Conservation (phyloP, 352 stramenopile genomes). For the Pythium aristosporum region DNA sequence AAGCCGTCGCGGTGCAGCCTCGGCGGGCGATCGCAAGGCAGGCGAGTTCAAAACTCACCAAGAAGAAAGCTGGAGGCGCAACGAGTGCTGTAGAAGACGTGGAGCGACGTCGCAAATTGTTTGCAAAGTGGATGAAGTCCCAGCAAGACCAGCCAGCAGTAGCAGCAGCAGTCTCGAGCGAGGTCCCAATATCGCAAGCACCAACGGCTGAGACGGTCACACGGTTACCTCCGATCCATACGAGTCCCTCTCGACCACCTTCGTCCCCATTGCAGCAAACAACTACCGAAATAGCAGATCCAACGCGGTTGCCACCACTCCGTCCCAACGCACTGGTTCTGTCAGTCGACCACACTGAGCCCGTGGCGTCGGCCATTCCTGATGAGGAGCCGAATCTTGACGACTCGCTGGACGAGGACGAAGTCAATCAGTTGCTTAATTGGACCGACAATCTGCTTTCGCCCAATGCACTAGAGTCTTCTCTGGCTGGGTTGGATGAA, state of each 20-base stretch:
- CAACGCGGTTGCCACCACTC: slow-evolving; percentile 17
- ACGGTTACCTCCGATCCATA: slow-evolving; percentile 3
- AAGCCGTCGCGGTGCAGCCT: background rate
- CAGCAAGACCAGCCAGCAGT: slow-evolving; percentile 10
- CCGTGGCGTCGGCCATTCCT: slow-evolving; percentile 1
- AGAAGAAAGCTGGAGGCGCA: slow-evolving; percentile 34
- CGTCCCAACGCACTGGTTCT: background rate
- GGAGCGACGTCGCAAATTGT: slow-evolving; percentile 69
- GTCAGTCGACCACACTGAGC: slow-evolving; percentile 1
- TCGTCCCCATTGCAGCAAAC: background rate
- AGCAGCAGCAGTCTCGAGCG: slow-evolving; percentile 7
- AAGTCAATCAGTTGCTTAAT: slow-evolving; percentile 73
- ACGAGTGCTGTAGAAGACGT: slow-evolving; percentile 53
- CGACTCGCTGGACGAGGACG: slow-evolving; percentile 73
- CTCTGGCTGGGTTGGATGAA: slow-evolving; percentile 38
- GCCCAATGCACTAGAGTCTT: slow-evolving; percentile 39
- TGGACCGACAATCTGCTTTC: slow-evolving; percentile 75
- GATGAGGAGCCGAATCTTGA: slow-evolving; percentile 36
- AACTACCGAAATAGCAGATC: background rate
- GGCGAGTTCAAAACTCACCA: slow-evolving; percentile 17
- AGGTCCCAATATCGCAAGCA: background rate
- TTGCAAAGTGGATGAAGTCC: slow-evolving; percentile 69
- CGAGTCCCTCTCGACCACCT: background rate
- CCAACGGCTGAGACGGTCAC: background rate
- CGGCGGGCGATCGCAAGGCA: slow-evolving; percentile 10